Evolutionary conservation across 2,329 filamentous ascomycete genomes (phyloP).

Genomic region (Arthrobotrys iridis): DNA sequence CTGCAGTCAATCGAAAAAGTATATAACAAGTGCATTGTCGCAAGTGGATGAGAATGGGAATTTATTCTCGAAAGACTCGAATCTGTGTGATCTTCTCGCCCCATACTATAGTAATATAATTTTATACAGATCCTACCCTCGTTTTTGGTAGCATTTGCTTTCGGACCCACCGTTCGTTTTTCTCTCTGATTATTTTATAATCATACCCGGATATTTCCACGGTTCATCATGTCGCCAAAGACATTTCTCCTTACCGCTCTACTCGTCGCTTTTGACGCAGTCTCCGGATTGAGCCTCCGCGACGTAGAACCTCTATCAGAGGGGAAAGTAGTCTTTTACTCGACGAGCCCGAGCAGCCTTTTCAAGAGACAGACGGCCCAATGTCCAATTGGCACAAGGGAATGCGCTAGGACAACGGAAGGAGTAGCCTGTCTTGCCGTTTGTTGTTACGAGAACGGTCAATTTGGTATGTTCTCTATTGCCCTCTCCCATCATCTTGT

Average conservation of each 20-base stretch:
- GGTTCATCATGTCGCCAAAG: background rate
- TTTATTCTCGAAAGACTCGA: background rate
- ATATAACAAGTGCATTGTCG: background rate
- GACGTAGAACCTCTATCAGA: background rate
- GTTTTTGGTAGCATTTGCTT: background rate
- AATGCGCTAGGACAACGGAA: constrained; percentile 10
- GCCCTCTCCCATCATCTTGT: background rate
- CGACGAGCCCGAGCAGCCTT: background rate
- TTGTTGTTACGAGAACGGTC: constrained; percentile 19
- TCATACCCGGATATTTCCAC: background rate
- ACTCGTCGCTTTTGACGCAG: constrained; percentile 7
- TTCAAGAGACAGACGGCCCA: constrained; percentile 4
- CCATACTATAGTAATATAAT: too few species aligned
- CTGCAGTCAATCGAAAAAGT: background rate
- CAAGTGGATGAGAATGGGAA: background rate
- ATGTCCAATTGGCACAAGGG: constrained; percentile 1
- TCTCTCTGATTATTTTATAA: background rate
- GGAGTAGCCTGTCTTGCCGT: constrained; percentile 11
- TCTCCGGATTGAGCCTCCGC: background rate
- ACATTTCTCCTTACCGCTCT: background rate
- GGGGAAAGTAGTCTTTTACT: background rate
- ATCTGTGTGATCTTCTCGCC: background rate
- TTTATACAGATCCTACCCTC: background rate
- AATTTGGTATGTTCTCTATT: constrained; percentile 17
- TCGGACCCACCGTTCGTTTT: background rate